Percentiles rank a stretch among this genome's conserved stretches.
These are phyloP conservation scores for Thinopyrum elongatum DNA, from an alignment of 176 grass and related monocot genomes.

Conservation along the genomic window DNA sequence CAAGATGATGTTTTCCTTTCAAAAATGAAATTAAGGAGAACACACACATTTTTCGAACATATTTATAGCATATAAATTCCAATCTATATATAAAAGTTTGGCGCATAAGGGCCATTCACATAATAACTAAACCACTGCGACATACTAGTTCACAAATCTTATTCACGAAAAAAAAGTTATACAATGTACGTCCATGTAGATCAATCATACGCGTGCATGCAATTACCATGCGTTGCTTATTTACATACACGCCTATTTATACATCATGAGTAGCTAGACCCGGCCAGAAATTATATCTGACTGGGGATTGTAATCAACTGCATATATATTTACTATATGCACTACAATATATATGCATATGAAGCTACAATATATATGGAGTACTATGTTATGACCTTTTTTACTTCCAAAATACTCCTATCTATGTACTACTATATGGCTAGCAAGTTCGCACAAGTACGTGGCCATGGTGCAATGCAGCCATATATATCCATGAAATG, in stretches of 20 bases:
- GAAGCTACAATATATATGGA: too few relatives aligned
- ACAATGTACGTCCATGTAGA: neutral
- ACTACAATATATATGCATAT: too few relatives aligned
- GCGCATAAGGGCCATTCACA: neutral
- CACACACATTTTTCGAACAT: neutral
- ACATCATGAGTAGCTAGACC: neutral
- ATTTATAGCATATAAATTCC: conserved; percentile 2
- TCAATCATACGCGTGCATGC: neutral
- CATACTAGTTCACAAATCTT: neutral
- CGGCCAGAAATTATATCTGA: neutral
- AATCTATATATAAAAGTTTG: neutral
- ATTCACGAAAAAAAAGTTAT: neutral
- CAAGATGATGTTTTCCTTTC: neutral
- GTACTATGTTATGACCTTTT: too few relatives aligned
- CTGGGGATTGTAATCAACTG: neutral
- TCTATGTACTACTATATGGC: neutral
- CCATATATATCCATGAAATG: conserved; percentile 34
- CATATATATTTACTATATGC: neutral
- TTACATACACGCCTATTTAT: neutral
- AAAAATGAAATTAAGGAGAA: neutral
- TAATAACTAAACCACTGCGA: neutral
- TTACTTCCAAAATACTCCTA: neutral
- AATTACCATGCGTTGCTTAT: neutral
- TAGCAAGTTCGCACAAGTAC: conserved; percentile 15
- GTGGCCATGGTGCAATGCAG: conserved; percentile 7